phyloP scores from a whole-genome alignment of 2,329 filamentous ascomycete species.

The Metarhizium album region DNA sequence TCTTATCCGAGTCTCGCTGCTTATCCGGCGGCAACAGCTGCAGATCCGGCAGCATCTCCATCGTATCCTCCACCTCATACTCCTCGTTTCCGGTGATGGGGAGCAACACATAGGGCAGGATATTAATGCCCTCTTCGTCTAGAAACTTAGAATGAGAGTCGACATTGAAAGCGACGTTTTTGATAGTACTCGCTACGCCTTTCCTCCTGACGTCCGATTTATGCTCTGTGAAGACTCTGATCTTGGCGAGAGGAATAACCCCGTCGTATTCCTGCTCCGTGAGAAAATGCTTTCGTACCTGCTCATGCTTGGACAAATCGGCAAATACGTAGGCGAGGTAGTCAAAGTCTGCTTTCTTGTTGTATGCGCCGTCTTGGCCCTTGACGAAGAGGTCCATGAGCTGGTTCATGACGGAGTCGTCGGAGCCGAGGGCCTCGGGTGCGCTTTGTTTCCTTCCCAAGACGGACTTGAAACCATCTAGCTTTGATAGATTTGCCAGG shows the following conservation, averaged over 20 bases:
- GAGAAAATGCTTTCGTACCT: slow-evolving; percentile 66
- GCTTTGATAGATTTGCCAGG: slow-evolving; percentile 83
- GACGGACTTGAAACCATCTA: slow-evolving; percentile 58
- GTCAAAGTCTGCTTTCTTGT: slow-evolving; percentile 78
- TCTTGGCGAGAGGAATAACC: slow-evolving; percentile 81
- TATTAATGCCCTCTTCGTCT: slow-evolving; percentile 60
- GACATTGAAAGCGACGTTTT: slow-evolving; percentile 83
- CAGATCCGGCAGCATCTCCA: slow-evolving; percentile 79
- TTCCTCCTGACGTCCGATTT: slow-evolving; percentile 70
- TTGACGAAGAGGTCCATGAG: slow-evolving; percentile 94
- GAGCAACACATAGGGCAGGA: slow-evolving; percentile 80
- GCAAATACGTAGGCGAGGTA: slow-evolving; percentile 93
- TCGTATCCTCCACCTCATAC: slow-evolving; percentile 75
- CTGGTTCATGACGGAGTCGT: slow-evolving; percentile 72
- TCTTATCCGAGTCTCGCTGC: slow-evolving; percentile 63
- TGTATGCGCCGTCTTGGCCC: slow-evolving; percentile 71
- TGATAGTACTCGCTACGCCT: slow-evolving; percentile 93
- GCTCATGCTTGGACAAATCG: slow-evolving; percentile 73
- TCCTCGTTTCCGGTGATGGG: slow-evolving; percentile 84
- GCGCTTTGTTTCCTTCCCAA: slow-evolving; percentile 56
- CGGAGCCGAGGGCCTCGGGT: slow-evolving; percentile 60
- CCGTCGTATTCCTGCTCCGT: slow-evolving; percentile 64
- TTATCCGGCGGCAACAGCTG: slow-evolving; percentile 88
- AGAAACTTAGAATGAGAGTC: slow-evolving; percentile 61
- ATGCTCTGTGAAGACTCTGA: slow-evolving; percentile 92